These are phyloP conservation scores for Auricularia sp. DNA, from an alignment of 768 basidiomycete species.

Conservation along the genomic window DNA sequence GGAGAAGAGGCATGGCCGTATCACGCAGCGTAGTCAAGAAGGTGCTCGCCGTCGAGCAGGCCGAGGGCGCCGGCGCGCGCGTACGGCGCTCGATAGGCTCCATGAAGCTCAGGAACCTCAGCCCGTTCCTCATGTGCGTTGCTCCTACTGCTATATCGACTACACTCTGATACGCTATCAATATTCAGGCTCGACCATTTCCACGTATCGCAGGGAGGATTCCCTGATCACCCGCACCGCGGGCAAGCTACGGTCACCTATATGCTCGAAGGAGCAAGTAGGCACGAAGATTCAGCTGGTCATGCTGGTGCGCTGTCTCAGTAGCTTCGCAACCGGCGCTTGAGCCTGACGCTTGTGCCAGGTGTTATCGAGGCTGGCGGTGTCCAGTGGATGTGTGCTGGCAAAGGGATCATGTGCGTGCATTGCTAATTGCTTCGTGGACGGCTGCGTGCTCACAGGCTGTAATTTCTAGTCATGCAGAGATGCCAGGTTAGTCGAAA, in stretches of 20 bases:
- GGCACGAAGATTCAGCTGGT: conserved; percentile 88
- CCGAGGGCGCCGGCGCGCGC: conserved; percentile 34
- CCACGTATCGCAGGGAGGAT: conserved; percentile 60
- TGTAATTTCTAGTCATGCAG: conserved; percentile 53
- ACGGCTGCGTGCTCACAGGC: neutral
- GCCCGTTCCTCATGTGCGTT: conserved; percentile 74
- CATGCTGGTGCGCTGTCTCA: conserved; percentile 43
- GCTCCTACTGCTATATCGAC: no score
- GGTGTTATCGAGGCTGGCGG: conserved; percentile 62
- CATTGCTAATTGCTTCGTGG: neutral
- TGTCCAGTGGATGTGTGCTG: conserved; percentile 92
- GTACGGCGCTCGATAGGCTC: conserved; percentile 86
- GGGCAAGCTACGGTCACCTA: conserved; percentile 65
- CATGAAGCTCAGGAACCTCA: conserved; percentile 61
- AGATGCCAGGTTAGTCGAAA: conserved; percentile 53
- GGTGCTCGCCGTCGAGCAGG: conserved; percentile 65
- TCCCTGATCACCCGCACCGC: conserved; percentile 89
- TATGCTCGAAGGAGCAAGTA: conserved; percentile 39
- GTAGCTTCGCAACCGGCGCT: neutral
- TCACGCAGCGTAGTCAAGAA: conserved; percentile 69
- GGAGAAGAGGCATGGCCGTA: conserved; percentile 19
- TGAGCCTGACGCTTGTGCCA: neutral
- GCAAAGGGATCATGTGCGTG: conserved; percentile 24
- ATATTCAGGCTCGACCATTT: conserved; percentile 54
- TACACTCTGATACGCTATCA: no score